Evolutionary conservation across 768 basidiomycete species (phyloP).

Genomic region (Tricholoma flavovirens): DNA sequence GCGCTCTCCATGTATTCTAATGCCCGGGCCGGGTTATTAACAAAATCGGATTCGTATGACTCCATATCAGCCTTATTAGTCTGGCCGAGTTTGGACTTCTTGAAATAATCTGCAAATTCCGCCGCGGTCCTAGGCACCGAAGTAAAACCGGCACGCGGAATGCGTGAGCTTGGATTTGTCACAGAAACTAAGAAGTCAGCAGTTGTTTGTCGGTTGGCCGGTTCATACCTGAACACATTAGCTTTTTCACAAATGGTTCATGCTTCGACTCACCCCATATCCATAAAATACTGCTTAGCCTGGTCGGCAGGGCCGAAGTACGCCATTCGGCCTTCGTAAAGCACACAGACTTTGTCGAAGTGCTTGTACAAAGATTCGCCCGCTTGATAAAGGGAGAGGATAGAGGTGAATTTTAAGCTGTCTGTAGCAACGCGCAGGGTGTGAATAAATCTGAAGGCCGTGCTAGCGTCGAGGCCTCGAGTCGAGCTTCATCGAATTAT

Average conservation of each 20-base stretch:
- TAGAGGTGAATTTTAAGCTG: slow-evolving; percentile 44
- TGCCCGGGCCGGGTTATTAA: not conserved
- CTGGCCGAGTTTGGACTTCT: slow-evolving; percentile 25
- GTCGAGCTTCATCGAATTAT: slow-evolving; percentile 55
- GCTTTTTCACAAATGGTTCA: not conserved
- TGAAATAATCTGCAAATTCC: slow-evolving; percentile 39
- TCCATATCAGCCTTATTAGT: slow-evolving; percentile 42
- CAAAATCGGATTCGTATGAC: slow-evolving; percentile 28
- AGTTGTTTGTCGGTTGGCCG: slow-evolving; percentile 56
- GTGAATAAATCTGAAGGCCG: slow-evolving; percentile 63
- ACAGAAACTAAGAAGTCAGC: slow-evolving; percentile 58
- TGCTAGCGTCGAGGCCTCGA: slow-evolving; percentile 60
- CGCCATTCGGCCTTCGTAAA: slow-evolving; percentile 71
- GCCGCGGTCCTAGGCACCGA: slow-evolving; percentile 36
- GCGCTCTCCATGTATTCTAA: slow-evolving; percentile 19
- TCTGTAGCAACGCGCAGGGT: slow-evolving; percentile 64
- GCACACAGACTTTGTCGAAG: slow-evolving; percentile 72
- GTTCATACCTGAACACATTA: slow-evolving; percentile 31
- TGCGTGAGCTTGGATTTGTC: slow-evolving; percentile 53
- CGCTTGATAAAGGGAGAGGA: slow-evolving; percentile 83
- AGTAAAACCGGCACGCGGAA: slow-evolving; percentile 28
- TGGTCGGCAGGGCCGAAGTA: slow-evolving; percentile 66
- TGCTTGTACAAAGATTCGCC: slow-evolving; percentile 58
- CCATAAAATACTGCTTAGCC: slow-evolving; percentile 70
- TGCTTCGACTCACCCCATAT: slow-evolving; percentile 41